phyloP scores from a whole-genome alignment of 257 asterid species.

The Penstemon eatonii region DNA sequence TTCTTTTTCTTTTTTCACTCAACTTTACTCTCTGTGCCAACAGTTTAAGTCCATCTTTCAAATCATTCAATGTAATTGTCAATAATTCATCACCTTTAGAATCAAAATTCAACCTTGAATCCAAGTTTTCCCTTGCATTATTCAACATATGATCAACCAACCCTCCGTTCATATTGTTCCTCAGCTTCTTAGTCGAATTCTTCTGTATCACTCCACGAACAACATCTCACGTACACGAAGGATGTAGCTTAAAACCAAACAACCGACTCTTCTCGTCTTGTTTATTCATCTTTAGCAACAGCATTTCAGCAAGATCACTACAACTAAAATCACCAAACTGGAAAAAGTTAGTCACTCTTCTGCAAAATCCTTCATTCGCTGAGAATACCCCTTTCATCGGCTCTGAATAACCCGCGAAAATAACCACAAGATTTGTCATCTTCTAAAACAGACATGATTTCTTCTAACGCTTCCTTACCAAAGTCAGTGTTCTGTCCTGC shows the following conservation, averaged over 20 bases:
- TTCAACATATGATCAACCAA: constrained; percentile 67
- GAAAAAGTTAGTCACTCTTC: constrained; percentile 73
- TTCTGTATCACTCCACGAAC: constrained; percentile 49
- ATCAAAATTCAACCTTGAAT: constrained; percentile 64
- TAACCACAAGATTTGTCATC: constrained; percentile 61
- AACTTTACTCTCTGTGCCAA: constrained; percentile 34
- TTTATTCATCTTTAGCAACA: constrained; percentile 62
- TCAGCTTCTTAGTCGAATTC: constrained; percentile 49
- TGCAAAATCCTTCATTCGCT: constrained; percentile 71
- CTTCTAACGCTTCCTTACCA: constrained; percentile 83
- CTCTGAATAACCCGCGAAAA: constrained; percentile 83
- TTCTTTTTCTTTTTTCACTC: constrained; percentile 15
- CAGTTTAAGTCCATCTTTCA: constrained; percentile 54
- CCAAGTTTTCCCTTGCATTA: constrained; percentile 75
- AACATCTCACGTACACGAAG: constrained; percentile 46
- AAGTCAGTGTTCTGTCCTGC: constrained; percentile 50
- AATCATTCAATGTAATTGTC: constrained; percentile 56
- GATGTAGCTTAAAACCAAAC: constrained; percentile 66
- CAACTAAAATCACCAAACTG: constrained; percentile 61
- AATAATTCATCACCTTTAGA: constrained; percentile 62
- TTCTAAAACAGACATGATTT: constrained; percentile 86
- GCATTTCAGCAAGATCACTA: constrained; percentile 71
- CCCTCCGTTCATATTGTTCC: constrained; percentile 81
- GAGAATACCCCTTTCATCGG: constrained; percentile 78
- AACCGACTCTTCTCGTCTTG: constrained; percentile 50